Evolutionary conservation across 495 filamentous ascomycete genomes (phyloP).

Genomic region (Bacidia gigantensis): DNA sequence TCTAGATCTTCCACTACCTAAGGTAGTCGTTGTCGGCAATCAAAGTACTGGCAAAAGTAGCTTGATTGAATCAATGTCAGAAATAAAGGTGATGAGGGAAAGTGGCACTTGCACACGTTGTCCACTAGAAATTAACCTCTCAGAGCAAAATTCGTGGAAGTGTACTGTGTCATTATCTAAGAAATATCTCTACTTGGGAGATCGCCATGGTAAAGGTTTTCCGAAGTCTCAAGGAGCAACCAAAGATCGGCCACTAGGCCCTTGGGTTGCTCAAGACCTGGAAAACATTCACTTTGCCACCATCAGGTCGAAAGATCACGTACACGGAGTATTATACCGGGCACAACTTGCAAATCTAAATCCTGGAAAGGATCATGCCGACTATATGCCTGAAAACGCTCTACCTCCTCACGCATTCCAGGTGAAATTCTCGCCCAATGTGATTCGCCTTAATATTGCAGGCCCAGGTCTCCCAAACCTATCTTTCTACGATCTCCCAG

Average conservation of each 20-base stretch:
- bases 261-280: conserved; percentile 28
- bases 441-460: conserved; percentile 58
- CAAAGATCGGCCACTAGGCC: conserved; percentile 27
- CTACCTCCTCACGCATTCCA: conserved; percentile 20
- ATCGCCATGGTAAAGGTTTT: conserved; percentile 3
- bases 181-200: conserved; percentile 36
- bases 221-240: conserved; percentile 16
- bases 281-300: conserved; percentile 31
- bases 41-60: conserved; percentile 72
- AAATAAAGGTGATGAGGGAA: conserved; percentile 58
- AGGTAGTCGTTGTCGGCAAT: conserved; percentile 67
- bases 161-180: conserved; percentile 48
- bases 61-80: conserved; percentile 65
- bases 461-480: conserved; percentile 54
- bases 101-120: conserved; percentile 62
- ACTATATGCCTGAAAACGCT: conserved; percentile 38
- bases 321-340: conserved; percentile 46
- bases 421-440: conserved; percentile 64
- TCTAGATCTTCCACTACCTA: conserved; percentile 49
- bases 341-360: conserved; percentile 65
- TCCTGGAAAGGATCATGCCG: conserved; percentile 29
- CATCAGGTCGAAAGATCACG: conserved; percentile 29
- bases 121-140: conserved; percentile 63
- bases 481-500: conserved; percentile 70
- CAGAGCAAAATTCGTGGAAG: conserved; percentile 42